Base-by-base conservation (phyloP, 176 grass and related monocot species). In the Tuctoria greenei region DNA sequence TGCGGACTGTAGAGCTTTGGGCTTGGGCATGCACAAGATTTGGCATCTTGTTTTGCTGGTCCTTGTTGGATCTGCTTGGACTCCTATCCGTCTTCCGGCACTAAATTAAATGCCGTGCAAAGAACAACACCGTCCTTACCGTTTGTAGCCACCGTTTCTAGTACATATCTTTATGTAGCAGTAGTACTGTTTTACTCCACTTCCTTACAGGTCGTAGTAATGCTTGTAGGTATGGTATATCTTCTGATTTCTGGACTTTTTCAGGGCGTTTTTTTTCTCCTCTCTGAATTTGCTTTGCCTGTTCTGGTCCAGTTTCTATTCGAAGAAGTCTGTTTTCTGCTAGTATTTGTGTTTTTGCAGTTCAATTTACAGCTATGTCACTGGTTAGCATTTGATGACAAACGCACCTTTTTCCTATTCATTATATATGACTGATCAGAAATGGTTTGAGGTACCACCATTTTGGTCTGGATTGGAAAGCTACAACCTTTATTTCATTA, bases 381-480 rank as follows among this genome's bases (percentile, higher is more conserved):
- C 62, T 26, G 31, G 56, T 9, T 34, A 50, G 58, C 51, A 51
- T 78, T 61, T 78, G 40, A 24, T 61, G 64, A 86, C 65, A 62
- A 61, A 24, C 52, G 54, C 26, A 63, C 8, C 43, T 46, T 46
- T 59, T 64, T 10, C 20, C 15, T 55, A 10, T 46, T 55, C 15
- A 21, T 43, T 83, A 0, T 40, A 7, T 83, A 0, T 40, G 10
- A 24, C 25, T 45, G 36, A 63, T 46, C 58, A 69, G 69, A 74
- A 67, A 67, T 1, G n/a, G 24, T 74, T 79, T 62, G 52, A 16
- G 60, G 52, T 62, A 69, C 67, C 16, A 41, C 67, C 51, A 61
- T 61, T 75, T 62, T 69, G 31, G 66, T 47, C 42, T 69, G 75
- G 55, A 79, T 84, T 84, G 49, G 20, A 75, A 88, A 83, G 81